Base-by-base conservation (phyloP, 1,139 yeast genomes). In the Candida gigantensis region DNA sequence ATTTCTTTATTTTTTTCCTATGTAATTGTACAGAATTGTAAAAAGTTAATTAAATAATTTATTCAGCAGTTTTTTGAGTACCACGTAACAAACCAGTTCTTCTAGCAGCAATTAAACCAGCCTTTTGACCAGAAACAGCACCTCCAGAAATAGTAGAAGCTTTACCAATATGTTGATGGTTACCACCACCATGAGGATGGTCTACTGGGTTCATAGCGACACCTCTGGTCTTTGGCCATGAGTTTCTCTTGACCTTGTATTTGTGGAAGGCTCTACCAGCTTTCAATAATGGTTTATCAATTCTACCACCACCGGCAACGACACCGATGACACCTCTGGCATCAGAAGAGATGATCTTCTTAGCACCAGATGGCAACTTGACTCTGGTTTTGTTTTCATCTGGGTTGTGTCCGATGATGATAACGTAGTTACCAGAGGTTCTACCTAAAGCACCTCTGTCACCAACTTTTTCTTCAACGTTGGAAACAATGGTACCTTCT, bases 141-240 rank as follows among this genome's bases (percentile, higher is more conserved):
- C 96, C 96, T 86, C 98, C 89, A 61, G 96, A 84, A 67, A 92
- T 92, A 68, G 98, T 92, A 65, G 98, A 92, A 70, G 98, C 98
- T 85, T 92, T 92, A 90, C 98, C 97, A 83, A 92, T 92, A 76
- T 92, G 98, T 83, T 92, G 98, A 79, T 92, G 98, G 97, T 92
- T 92, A 92, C 98, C 98, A 90, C 98, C 98, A 86, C 98, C 98
- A 76, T 90, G 97, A 73, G 97, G 97, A 81, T 90, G 97, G 74
- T 90, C 97, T 71, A 90, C 97, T 76, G 97, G 97, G 81, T 89
- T 86, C 96, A 89, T 89, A 72, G 96, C 96, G 72, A 89, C 97
- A 89, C 97, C 97, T 81, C 97, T 88, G 70, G 97, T 90, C 86
- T 86, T 88, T 77, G 97, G 97, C 97, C 97, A 89, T 57, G 96